These are phyloP conservation scores for Linum tenue DNA, from an alignment of 345 rosid genomes.

Conservation along the genomic window DNA sequence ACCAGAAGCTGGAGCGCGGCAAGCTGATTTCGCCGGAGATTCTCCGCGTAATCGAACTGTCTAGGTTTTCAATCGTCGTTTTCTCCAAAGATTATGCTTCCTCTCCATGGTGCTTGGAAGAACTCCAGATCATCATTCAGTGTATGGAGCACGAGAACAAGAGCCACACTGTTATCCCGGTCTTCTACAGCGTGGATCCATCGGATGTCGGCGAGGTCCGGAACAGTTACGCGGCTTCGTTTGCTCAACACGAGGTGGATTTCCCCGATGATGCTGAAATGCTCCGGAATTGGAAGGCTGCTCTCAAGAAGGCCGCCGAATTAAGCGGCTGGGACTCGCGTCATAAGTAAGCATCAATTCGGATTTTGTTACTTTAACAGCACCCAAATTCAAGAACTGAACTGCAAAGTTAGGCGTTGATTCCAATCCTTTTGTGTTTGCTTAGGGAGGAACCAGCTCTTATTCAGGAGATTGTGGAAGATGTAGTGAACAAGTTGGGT, in stretches of 20 bases:
- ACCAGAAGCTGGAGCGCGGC: not conserved
- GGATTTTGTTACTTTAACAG: not conserved
- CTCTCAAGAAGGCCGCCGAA: not conserved
- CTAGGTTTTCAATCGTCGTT: not conserved
- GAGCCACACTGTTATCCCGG: not conserved
- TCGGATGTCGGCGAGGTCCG: not conserved
- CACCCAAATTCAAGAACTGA: not conserved
- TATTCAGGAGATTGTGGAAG: not conserved
- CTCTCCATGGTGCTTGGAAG: slow-evolving; percentile 1
- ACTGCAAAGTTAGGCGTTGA: not conserved
- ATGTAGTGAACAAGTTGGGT: not conserved
- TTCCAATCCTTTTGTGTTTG: not conserved
- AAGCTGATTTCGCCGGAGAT: not conserved
- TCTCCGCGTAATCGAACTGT: not conserved
- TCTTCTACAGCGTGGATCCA: not conserved
- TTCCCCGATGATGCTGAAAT: not conserved
- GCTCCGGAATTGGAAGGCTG: not conserved
- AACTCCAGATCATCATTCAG: not conserved
- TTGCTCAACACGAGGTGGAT: not conserved
- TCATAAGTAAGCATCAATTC: not conserved
- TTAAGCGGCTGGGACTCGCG: not conserved
- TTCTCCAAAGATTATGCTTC: slow-evolving; percentile 1
- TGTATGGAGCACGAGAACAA: not conserved
- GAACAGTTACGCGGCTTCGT: not conserved
- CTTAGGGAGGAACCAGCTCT: not conserved